phyloP scores from a whole-genome alignment of 257 asterid genomes.

The Sherardia arvensis region DNA sequence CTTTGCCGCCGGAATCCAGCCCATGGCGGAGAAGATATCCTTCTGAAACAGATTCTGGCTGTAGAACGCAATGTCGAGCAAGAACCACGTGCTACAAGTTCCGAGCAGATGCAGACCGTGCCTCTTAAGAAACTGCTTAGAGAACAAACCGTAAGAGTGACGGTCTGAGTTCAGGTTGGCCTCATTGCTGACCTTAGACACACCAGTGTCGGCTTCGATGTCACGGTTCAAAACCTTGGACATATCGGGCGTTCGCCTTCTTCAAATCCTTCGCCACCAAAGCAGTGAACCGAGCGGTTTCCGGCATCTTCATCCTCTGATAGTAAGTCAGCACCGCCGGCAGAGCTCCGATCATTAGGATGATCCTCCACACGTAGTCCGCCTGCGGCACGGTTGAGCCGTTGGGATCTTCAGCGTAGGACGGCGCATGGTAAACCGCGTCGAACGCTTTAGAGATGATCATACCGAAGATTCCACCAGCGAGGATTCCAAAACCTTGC shows the following conservation, averaged over 20 bases:
- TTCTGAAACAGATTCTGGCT: conserved; percentile 59
- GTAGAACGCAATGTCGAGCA: conserved; percentile 55
- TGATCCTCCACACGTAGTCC: conserved; percentile 53
- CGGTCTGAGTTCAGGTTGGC: not conserved
- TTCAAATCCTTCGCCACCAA: conserved; percentile 43
- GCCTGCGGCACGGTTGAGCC: conserved; percentile 45
- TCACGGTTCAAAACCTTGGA: conserved; percentile 40
- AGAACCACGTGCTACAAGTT: conserved; percentile 46
- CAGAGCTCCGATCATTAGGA: conserved; percentile 43
- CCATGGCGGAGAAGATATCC: conserved; percentile 49
- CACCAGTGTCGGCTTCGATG: conserved; percentile 26
- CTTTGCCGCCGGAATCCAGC: conserved; percentile 55
- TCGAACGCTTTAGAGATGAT: conserved; percentile 26
- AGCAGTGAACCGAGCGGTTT: conserved; percentile 61
- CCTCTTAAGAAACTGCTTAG: conserved; percentile 30
- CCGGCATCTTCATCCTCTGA: conserved; percentile 57
- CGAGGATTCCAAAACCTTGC: conserved; percentile 59
- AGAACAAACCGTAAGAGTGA: conserved; percentile 35
- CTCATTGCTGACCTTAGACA: conserved; percentile 1
- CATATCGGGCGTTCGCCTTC: conserved; percentile 53
- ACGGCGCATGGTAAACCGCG: conserved; percentile 22
- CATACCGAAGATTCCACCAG: conserved; percentile 46
- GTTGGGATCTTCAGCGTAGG: conserved; percentile 38
- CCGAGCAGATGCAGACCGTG: conserved; percentile 61
- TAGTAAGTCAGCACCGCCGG: conserved; percentile 48